Evolutionary conservation across 202 grass and related monocot species (phyloP), one percentile per base, ranked within the genome.

Genomic region (Hordeum pubiflorum): DNA sequence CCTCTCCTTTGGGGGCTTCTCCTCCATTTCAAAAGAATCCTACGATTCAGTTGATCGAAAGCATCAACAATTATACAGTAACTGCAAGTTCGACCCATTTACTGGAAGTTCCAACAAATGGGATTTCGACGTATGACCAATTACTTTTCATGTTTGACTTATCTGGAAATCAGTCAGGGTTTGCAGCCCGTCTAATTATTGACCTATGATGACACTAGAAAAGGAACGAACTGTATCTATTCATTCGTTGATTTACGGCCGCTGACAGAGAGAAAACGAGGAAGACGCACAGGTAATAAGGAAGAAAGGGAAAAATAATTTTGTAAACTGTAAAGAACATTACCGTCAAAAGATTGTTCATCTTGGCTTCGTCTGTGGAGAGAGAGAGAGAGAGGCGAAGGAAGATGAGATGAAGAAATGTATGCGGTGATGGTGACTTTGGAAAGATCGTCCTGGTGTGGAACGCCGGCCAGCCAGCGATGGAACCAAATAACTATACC

Each of bases 341-440:
- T 89, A 93, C 91, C 75, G 78, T 85, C 26, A 93, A 82, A 82
- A 93, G 87, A 75, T 89, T 81, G 74, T 89, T 89, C 91, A 93
- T 89, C 68, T 54, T 74, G 69, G 52, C 24, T 44, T 80, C 17
- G 41, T 5, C 2, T 27, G 3, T 12, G 13, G 64, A 23, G 22
- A 27, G 39, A 15, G 20, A 24, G 12, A 2, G 48, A 31, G 22
- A 13, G 34, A 21, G 31, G 11, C 4, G 26, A 6, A 17, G 52
- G 52, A 36, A 13, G 39, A 74, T 34, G 56, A 38, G 21, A 79
- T 74, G 13, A 70, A 32, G 57, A 74, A 63, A 80, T 10, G 17
- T 52, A 9, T 18, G 9, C 6, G 8, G 13, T 77, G 69, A 72
- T 14, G 38, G 31, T 1, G 36, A 10, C 82, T 52, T 89, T 85